Base-by-base conservation (phyloP, 2,329 filamentous ascomycete species). In the Beauveria varroae region DNA sequence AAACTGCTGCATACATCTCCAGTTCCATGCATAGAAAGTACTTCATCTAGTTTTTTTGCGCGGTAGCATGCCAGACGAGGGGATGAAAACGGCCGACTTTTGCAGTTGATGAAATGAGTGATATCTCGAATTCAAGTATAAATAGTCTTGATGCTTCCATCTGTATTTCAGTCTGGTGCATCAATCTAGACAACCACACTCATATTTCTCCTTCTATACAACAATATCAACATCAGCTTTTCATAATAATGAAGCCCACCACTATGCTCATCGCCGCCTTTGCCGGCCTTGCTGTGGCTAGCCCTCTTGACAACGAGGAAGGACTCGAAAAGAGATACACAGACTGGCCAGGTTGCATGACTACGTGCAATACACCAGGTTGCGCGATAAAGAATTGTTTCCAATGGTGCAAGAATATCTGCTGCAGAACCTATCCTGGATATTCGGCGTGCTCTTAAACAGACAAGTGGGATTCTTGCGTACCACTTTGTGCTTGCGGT, bases 291-390 rank as follows among this genome's bases (percentile, higher is more conserved):
- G 50, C 57, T 18, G 40, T 51, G 40, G 61, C 61, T 51, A 60
- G 20, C 50, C 61, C 61, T 20, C 3, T 60, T 12, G 43, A 37
- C 30, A 41, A 14, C 37, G 56, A 50, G 22, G 61, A 63, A 28
- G 12, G 30, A 6, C 61, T 63, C n/a, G 57, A 63, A 10, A 63
- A 63, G 34, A 50, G 61, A 63, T 63, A 63, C 28, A 63, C 43
- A 30, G 61, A 63, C 51, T 63, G 10, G 2, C 1, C 12, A 7
- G 61, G 61, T 16, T 63, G 61, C n/a, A 63, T 62, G 30, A n/a
- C n/a, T n/a, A n/a, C n/a, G n/a, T 62, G 61, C 56, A 54, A 59
- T 20, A 60, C 61, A 20, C 56, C 61, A 30, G 40, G 22, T 8
- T 63, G 61, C 37, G 61, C 30, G 2, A 63, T 63, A 9, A 60